phyloP scores from a whole-genome alignment of 148 eudicot genomes.

The Chenopodium suecicum region DNA sequence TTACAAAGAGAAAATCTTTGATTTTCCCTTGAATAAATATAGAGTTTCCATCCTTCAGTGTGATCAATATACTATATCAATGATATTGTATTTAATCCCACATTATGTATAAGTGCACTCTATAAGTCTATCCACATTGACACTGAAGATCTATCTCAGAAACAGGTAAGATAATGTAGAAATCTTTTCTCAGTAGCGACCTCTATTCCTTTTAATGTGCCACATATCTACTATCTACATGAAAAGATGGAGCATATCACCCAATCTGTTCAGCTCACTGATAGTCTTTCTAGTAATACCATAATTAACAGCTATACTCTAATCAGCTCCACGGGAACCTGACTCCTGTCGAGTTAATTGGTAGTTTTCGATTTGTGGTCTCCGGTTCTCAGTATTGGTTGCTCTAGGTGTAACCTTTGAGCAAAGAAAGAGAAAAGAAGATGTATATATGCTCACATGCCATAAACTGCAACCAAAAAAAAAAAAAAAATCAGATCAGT shows the following conservation, averaged over 20 bases:
- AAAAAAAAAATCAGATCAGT: slow-evolving; percentile 3
- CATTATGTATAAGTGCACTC: background rate
- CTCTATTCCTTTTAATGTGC: background rate
- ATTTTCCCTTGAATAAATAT: background rate
- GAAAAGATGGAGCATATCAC: background rate
- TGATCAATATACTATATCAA: background rate
- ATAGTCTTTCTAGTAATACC: background rate
- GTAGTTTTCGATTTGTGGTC: slow-evolving; percentile 39
- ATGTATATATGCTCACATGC: slow-evolving; percentile 76
- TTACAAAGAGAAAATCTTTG: slow-evolving; percentile 11
- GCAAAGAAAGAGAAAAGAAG: slow-evolving; percentile 89
- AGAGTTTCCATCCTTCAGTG: background rate
- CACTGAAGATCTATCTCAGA: background rate
- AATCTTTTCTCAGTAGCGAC: background rate
- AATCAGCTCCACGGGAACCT: slow-evolving; percentile 30
- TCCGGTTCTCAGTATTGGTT: slow-evolving; percentile 30
- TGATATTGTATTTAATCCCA: background rate
- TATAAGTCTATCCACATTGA: background rate
- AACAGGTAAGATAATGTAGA: background rate
- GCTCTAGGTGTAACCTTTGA: slow-evolving; percentile 45
- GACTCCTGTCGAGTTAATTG: slow-evolving; percentile 78
- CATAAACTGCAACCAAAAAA: slow-evolving; percentile 62
- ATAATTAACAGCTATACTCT: slow-evolving; percentile 1
- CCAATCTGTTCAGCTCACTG: background rate
- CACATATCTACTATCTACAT: background rate